Evolutionary conservation across 2,329 filamentous ascomycete genomes (phyloP), one percentile per base, ranked within the genome.

Genomic region (Tolypocladium tundrense): DNA sequence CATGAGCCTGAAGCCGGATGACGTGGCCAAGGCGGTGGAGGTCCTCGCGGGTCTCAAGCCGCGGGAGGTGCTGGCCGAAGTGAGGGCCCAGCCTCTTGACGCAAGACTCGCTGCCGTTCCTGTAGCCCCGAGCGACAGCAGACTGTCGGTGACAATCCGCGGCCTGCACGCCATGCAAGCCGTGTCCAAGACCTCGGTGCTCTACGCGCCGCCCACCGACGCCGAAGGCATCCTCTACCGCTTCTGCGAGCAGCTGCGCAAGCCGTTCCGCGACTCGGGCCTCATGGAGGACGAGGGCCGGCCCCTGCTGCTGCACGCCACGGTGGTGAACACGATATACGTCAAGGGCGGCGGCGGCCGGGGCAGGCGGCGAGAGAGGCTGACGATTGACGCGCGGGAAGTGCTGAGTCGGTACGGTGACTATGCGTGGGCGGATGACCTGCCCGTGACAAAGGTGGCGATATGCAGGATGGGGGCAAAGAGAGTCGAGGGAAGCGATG

Each of bases 381-480:
- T 80, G 62, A 77, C 73, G 24, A 68, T 87, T 64, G 79, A 88
- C 67, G 83, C 80, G 11, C 73, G 73, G 54, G 77, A 73, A 13
- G 69, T 85, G n/a, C 56, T 87, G n/a, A 77, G 81, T 48, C 71
- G 76, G 59, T 91, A 86, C 65, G 77, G 79, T 40, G 82, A 84
- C 41, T 85, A 85, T 62, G 70, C 85, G 0, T 97, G 91, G 90
- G 85, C 88, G 64, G 76, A 84, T 57, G 74, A 83, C 55, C 75
- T 93, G 31, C 74, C 76, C 19, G 69, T 96, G n/a, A 84, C 90
- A 58, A 82, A 77, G 59, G 73, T 97, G 45, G 85, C 87, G 54
- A 86, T 97, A 42, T 97, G 91, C 69, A 85, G 84, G 68, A 96
- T 97, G 92, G 91, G 92, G 0, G 91, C 91, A 11, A 88, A 86